These are phyloP conservation scores for Athelia sp. DNA, from an alignment of 1,284 basidiomycete species.

Conservation along the genomic window DNA sequence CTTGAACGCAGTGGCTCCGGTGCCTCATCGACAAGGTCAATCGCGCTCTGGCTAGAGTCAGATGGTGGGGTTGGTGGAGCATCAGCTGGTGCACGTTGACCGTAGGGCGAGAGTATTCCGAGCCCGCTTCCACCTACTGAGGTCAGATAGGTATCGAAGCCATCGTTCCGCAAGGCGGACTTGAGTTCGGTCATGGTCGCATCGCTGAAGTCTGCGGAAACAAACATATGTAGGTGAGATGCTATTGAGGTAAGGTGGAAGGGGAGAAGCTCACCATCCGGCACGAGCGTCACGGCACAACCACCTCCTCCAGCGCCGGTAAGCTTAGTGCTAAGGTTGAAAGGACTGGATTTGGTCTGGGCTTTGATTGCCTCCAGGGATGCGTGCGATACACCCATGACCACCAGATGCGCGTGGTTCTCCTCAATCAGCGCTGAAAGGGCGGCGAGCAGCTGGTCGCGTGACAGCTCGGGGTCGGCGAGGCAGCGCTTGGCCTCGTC, in stretches of 20 bases:
- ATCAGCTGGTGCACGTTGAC: constrained; percentile 31
- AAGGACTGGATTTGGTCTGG: constrained; percentile 60
- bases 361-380: constrained; percentile 79
- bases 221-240: too few relatives aligned
- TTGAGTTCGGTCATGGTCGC: constrained; percentile 55
- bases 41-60: constrained; percentile 19
- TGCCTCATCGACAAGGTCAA: constrained; percentile 10
- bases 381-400: constrained; percentile 93
- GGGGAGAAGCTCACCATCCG: constrained; percentile 83
- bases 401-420: constrained; percentile 85
- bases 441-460: constrained; percentile 55
- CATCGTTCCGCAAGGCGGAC: constrained; percentile 51
- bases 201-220: constrained; percentile 55
- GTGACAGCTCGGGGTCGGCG: constrained; percentile 65
- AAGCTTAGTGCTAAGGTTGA: constrained; percentile 87
- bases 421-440: constrained; percentile 76
- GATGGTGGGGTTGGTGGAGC: constrained; percentile 50
- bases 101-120: constrained; percentile 75
- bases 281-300: constrained; percentile 93
- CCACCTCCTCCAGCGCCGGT: constrained; percentile 99
- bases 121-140: constrained; percentile 91
- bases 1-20: constrained; percentile 33
- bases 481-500: constrained; percentile 77
- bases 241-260: too few relatives aligned
- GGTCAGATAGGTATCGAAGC: constrained; percentile 87